Percentiles rank a stretch among this genome's conserved stretches.
These are phyloP conservation scores for Camelina hispida DNA, from an alignment of 345 rosid species.

Conservation along the genomic window DNA sequence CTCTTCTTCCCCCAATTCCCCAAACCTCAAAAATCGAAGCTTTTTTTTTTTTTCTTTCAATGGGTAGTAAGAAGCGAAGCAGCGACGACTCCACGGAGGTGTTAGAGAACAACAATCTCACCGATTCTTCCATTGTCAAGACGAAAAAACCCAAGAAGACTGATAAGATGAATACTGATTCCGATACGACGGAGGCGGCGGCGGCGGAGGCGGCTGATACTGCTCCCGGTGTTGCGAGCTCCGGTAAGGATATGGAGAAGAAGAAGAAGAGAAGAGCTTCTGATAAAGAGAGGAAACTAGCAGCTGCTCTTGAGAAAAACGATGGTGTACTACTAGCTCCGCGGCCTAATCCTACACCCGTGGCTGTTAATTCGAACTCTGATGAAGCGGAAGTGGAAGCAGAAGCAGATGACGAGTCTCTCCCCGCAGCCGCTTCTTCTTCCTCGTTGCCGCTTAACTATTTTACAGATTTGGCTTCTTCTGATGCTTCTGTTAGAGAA, in stretches of 20 bases:
- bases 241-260: constrained; percentile 78
- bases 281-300: constrained; percentile 68
- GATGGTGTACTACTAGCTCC: constrained; percentile 23
- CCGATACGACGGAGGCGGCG: constrained; percentile 36
- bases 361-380: constrained; percentile 33
- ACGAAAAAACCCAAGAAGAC: constrained; percentile 66
- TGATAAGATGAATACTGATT: constrained; percentile 23
- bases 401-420: constrained; percentile 13
- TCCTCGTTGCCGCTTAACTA: constrained; percentile 67
- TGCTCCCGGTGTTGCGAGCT: constrained; percentile 40
- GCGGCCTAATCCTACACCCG: constrained; percentile 40
- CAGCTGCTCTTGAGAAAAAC: constrained; percentile 35
- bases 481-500: constrained; percentile 63
- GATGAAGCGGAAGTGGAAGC: constrained; percentile 6
- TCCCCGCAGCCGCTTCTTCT: constrained; percentile 17
- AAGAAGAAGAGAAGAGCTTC: constrained; percentile 74
- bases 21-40: neutral
- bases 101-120: constrained; percentile 44
- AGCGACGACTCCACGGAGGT: constrained; percentile 44
- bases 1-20: neutral
- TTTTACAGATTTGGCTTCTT: constrained; percentile 74
- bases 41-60: constrained; percentile 28
- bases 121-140: constrained; percentile 31
- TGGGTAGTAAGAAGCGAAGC: constrained; percentile 71
- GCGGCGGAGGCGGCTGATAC: neutral